phyloP scores from a whole-genome alignment of 1,284 basidiomycete genomes.

The Schizophyllum commune region DNA sequence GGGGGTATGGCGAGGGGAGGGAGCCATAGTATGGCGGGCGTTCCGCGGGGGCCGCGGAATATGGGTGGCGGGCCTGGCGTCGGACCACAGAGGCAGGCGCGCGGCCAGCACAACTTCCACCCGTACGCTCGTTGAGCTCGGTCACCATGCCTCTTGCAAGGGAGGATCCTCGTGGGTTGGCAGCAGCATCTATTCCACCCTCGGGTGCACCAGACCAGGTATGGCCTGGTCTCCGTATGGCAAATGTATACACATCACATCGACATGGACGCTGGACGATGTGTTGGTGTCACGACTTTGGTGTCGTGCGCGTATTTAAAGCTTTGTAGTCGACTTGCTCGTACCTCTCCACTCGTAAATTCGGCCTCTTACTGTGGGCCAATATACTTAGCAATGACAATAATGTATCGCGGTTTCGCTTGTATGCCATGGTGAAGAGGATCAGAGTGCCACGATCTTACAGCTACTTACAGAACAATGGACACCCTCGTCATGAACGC shows the following conservation, averaged over 20 bases:
- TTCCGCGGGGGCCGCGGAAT: slow-evolving; percentile 34
- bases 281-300: not conserved
- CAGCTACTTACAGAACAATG: too few species aligned
- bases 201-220: too few species aligned
- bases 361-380: not conserved
- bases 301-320: not conserved
- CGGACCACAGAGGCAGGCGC: slow-evolving; percentile 67
- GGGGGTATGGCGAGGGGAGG: slow-evolving; percentile 23
- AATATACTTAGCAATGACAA: not conserved
- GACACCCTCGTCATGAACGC: too few species aligned
- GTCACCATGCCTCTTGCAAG: not conserved
- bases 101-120: slow-evolving; percentile 73
- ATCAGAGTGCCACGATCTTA: too few species aligned
- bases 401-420: not conserved
- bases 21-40: slow-evolving; percentile 23
- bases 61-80: slow-evolving; percentile 42
- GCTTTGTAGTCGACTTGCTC: not conserved
- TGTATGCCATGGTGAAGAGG: too few species aligned
- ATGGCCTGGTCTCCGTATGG: too few species aligned
- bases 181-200: not conserved
- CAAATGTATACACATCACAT: not conserved
- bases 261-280: not conserved
- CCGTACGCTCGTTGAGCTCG: slow-evolving; percentile 58
- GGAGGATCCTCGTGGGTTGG: too few species aligned
- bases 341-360: not conserved